Conservation (phyloP, 1,284 basidiomycete genomes). For the Pterulicium gracile region DNA sequence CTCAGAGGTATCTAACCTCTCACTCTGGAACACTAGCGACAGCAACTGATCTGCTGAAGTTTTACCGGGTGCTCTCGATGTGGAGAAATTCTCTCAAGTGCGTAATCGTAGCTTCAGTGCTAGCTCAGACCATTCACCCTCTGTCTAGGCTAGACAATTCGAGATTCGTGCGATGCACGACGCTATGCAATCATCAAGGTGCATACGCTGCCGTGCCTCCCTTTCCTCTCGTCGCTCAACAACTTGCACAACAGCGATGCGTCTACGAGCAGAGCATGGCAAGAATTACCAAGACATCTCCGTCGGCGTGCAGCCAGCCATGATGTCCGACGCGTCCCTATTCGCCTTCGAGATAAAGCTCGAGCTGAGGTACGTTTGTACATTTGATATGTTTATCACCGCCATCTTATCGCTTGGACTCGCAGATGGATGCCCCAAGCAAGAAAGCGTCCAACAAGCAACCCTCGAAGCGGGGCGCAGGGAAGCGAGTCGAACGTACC, state of each 20-base stretch:
- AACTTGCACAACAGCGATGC: constrained; percentile 28
- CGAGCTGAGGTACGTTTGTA: constrained; percentile 58
- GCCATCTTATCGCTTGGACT: constrained; percentile 7
- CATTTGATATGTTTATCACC: not conserved
- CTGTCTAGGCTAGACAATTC: constrained; percentile 62
- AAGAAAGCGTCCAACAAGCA: constrained; percentile 41
- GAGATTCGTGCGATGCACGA: constrained; percentile 84
- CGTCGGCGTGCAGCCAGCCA: constrained; percentile 87
- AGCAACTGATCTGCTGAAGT: constrained; percentile 15
- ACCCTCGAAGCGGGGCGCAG: constrained; percentile 48
- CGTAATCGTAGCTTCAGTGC: constrained; percentile 12
- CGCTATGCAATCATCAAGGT: constrained; percentile 76
- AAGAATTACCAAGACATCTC: constrained; percentile 81
- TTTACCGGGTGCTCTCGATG: constrained; percentile 69
- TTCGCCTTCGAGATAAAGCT: constrained; percentile 69
- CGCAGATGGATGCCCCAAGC: constrained; percentile 69
- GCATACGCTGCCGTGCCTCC: constrained; percentile 11
- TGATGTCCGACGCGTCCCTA: constrained; percentile 82
- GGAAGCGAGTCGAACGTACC: constrained; percentile 36
- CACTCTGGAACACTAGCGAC: not conserved
- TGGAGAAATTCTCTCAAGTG: constrained; percentile 82
- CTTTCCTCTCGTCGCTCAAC: constrained; percentile 2
- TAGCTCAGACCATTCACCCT: constrained; percentile 1
- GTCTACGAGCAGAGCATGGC: constrained; percentile 78
- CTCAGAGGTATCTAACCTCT: not conserved